These are phyloP conservation scores for Herpotrichia juniperi DNA, from an alignment of 2,329 filamentous ascomycete species.

Conservation along the genomic window DNA sequence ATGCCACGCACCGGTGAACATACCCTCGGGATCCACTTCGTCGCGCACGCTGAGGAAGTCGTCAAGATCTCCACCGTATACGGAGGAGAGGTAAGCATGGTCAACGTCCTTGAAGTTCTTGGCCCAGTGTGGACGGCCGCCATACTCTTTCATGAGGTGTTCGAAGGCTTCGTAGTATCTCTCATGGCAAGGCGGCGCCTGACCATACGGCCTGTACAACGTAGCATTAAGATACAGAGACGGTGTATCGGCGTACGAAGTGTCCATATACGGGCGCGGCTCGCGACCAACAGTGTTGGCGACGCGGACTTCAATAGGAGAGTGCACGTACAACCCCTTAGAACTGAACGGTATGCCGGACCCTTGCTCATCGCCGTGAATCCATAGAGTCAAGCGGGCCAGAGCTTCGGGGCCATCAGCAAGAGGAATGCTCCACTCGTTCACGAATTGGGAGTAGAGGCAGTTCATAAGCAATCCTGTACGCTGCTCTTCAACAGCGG, in stretches of 20 bases:
- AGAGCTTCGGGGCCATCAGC: conserved; percentile 87
- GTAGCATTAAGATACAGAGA: conserved; percentile 91
- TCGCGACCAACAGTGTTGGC: conserved; percentile 66
- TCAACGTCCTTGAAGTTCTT: conserved; percentile 78
- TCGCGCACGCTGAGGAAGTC: conserved; percentile 73
- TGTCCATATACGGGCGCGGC: conserved; percentile 73
- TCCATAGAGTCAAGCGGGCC: conserved; percentile 81
- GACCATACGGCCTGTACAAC: conserved; percentile 80
- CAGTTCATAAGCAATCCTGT: conserved; percentile 93
- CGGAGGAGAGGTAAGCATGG: conserved; percentile 65
- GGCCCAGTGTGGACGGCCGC: conserved; percentile 86
- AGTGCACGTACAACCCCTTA: conserved; percentile 82
- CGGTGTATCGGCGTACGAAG: conserved; percentile 69
- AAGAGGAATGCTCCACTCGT: conserved; percentile 95
- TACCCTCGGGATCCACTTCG: conserved; percentile 76
- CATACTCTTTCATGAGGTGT: conserved; percentile 85
- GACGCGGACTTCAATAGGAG: conserved; percentile 90
- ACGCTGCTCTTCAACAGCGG: conserved; percentile 80
- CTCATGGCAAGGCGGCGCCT: conserved; percentile 75
- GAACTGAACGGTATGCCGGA: conserved; percentile 80
- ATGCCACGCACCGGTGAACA: conserved; percentile 94
- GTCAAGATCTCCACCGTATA: conserved; percentile 72
- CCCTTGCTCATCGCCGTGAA: conserved; percentile 73
- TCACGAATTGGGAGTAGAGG: conserved; percentile 96
- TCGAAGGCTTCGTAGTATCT: conserved; percentile 91